Conservation (phyloP, 2,329 filamentous ascomycete species). For the Ramularia endophylla region DNA sequence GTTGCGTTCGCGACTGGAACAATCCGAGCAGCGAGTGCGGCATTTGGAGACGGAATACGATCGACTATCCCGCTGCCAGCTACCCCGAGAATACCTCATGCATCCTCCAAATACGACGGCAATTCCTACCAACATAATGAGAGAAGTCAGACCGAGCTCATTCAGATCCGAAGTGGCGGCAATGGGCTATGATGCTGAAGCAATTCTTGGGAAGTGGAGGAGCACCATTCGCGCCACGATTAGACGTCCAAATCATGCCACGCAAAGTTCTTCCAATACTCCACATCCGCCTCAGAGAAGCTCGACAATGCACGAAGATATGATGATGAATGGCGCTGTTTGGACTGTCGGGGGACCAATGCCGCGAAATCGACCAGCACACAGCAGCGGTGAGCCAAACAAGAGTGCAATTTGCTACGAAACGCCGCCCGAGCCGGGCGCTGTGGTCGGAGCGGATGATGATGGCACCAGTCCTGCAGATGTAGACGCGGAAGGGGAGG, state of each 20-base stretch:
- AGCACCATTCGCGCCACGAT: slow-evolving; percentile 20
- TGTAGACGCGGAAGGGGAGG: slow-evolving; percentile 18
- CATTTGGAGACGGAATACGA: slow-evolving; percentile 35
- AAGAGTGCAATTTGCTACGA: slow-evolving; percentile 18
- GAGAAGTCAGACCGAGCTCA: slow-evolving; percentile 25
- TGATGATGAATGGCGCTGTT: slow-evolving; percentile 25
- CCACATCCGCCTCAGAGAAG: neutral
- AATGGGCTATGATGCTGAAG: slow-evolving; percentile 24
- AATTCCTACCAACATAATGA: slow-evolving; percentile 32
- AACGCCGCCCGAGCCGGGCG: slow-evolving; percentile 26
- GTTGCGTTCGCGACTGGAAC: slow-evolving; percentile 34
- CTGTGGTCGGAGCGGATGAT: slow-evolving; percentile 19
- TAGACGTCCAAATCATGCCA: slow-evolving; percentile 5
- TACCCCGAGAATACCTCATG: slow-evolving; percentile 30
- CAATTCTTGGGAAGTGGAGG: slow-evolving; percentile 25
- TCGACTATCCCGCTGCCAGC: slow-evolving; percentile 28
- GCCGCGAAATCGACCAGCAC: slow-evolving; percentile 9
- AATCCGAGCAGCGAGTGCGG: slow-evolving; percentile 37
- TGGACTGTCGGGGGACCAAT: slow-evolving; percentile 23
- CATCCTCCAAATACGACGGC: slow-evolving; percentile 32
- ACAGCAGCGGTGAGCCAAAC: neutral
- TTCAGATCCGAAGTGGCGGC: slow-evolving; percentile 14
- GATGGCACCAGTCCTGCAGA: slow-evolving; percentile 10
- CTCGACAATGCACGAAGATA: slow-evolving; percentile 14
- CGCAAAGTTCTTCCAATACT: neutral